Evolutionary conservation across 352 stramenopile genomes (phyloP).

Genomic region (Phytophthora sp.): DNA sequence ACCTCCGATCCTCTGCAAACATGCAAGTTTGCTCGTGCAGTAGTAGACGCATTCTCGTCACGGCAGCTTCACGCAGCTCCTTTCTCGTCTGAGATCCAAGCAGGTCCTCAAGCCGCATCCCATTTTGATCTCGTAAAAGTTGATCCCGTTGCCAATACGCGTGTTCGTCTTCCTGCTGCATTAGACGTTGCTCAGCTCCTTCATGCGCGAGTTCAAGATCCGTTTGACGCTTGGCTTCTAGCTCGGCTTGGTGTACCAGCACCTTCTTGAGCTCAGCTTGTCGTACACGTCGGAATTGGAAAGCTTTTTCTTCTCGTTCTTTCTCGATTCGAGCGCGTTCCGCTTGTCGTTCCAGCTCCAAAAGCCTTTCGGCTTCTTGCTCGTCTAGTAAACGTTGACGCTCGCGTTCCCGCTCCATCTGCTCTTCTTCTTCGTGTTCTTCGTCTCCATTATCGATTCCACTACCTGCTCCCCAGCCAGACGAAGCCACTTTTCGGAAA

Average conservation of each 20-base stretch:
- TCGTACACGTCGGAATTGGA: slow-evolving; percentile 54
- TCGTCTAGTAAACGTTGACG: slow-evolving; percentile 65
- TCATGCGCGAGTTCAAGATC: slow-evolving; percentile 41
- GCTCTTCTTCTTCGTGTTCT: slow-evolving; percentile 74
- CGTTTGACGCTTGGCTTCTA: slow-evolving; percentile 51
- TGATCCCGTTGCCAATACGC: slow-evolving; percentile 37
- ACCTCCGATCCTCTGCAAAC: slow-evolving; percentile 57
- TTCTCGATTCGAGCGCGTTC: slow-evolving; percentile 63
- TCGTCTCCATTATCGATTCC: slow-evolving; percentile 78
- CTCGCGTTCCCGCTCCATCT: slow-evolving; percentile 59
- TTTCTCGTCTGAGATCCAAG: slow-evolving; percentile 32
- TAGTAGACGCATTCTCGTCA: slow-evolving; percentile 42
- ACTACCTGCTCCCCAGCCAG: slow-evolving; percentile 59
- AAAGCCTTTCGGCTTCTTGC: slow-evolving; percentile 61
- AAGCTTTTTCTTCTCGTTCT: slow-evolving; percentile 63
- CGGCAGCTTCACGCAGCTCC: slow-evolving; percentile 31
- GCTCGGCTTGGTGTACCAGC: slow-evolving; percentile 54
- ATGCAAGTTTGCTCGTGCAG: slow-evolving; percentile 55
- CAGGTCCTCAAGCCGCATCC: slow-evolving; percentile 59
- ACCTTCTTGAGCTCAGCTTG: slow-evolving; percentile 69
- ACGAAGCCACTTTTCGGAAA: slow-evolving; percentile 51
- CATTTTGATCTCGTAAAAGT: slow-evolving; percentile 40
- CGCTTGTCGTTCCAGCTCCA: slow-evolving; percentile 58
- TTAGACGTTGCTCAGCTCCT: slow-evolving; percentile 28
- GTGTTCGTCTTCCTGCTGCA: slow-evolving; percentile 49